Evolutionary conservation across 306 rosid species (phyloP).

Genomic region (Vigna angularis): DNA sequence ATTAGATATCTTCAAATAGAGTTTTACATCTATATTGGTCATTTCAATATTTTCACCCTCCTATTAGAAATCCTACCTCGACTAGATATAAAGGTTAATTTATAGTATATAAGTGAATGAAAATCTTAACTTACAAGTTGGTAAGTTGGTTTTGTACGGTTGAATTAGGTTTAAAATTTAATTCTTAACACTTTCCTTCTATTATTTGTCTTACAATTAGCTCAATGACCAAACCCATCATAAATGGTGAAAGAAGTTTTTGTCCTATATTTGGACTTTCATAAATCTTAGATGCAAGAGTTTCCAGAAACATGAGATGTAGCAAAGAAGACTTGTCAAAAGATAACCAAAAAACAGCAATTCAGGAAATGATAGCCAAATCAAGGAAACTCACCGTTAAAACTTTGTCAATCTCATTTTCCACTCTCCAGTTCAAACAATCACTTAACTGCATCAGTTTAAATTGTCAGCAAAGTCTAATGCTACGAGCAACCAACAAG

Average conservation of each 20-base stretch:
- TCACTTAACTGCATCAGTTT: slow-evolving; percentile 74
- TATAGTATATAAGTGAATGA: too few relatives aligned
- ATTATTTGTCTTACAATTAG: background rate
- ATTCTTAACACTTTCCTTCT: background rate
- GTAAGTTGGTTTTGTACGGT: too few relatives aligned
- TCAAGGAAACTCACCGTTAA: slow-evolving; percentile 69
- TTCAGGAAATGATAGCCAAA: slow-evolving; percentile 6
- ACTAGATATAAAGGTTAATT: too few relatives aligned
- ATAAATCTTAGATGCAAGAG: slow-evolving; percentile 5
- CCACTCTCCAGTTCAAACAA: slow-evolving; percentile 86
- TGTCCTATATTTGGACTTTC: background rate
- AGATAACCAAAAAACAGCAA: slow-evolving; percentile 19
- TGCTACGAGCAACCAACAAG: slow-evolving; percentile 15
- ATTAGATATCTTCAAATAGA: background rate
- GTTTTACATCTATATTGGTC: slow-evolving; percentile 2
- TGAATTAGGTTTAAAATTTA: too few relatives aligned
- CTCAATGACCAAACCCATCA: background rate
- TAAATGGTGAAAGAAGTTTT: background rate
- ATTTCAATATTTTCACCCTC: background rate
- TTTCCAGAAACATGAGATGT: slow-evolving; percentile 1
- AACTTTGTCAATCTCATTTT: slow-evolving; percentile 82
- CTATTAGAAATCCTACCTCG: too few relatives aligned
- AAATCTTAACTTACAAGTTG: too few relatives aligned
- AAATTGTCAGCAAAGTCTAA: slow-evolving; percentile 42
- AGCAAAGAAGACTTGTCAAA: slow-evolving; percentile 16